Evolutionary conservation across 1,139 yeast genomes (phyloP), one percentile per base, ranked within the genome.

Genomic region (Geotrichum europaeum): DNA sequence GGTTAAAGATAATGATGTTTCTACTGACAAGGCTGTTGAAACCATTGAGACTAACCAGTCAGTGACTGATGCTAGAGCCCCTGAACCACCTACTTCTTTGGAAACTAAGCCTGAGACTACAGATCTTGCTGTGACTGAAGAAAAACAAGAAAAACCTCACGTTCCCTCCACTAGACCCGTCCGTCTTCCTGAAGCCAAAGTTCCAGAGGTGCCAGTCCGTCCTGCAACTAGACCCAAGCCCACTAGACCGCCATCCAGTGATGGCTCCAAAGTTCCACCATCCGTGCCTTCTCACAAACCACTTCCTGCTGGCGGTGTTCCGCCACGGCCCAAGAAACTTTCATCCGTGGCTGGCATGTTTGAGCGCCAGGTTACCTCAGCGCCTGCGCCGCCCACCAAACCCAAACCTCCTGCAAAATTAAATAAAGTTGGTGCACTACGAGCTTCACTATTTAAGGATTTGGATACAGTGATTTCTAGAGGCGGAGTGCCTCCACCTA

Each of bases 401-500:
- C 64, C 64, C 4, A 61, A 61, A 40, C 60, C 60, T 10, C 62
- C 60, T 47, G 54, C 57, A 36, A 53, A 59, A 54, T 40, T 49
- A 4, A 47, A 49, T 30, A 67, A 71, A 34, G 66, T 73, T 25
- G 75, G 75, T 2, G 72, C 73, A 0, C 61, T 73, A 54, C 67
- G 70, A 51, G 70, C 74, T 2, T 69, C 76, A 1, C 61, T 72
- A 59, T 73, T 73, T 57, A 72, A 69, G 9, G 75, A 74, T 56
- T 65, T 74, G 58, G 69, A 68, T 55, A 67, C 67, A 20, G 71
- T 72, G 18, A 66, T 74, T 49, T 66, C 73, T 9, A 63, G 70
- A n/a, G 76, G 76, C 2, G 75, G 75, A 3, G 70, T 72, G 4
- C 70, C 71, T 12, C 65, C 67, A 10, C 63, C 66, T 2, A 28